These are phyloP conservation scores for Colletotrichum liriopes DNA, from an alignment of 2,329 filamentous ascomycete species.

Conservation along the genomic window DNA sequence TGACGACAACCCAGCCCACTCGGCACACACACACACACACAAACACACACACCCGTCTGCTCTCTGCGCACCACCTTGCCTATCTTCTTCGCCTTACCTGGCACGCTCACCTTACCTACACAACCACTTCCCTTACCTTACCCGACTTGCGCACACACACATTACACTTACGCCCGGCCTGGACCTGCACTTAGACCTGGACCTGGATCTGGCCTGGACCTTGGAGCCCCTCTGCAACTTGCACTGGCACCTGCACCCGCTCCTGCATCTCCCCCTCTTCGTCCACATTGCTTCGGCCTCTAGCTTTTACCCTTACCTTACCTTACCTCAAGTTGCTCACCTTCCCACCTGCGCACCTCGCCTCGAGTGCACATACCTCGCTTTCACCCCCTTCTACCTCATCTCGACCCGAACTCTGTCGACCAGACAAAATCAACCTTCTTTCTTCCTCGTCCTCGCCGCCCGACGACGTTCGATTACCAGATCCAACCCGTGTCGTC, in stretches of 20 bases:
- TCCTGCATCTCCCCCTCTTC: constrained; percentile 21
- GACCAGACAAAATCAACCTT: background rate
- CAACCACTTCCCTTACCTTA: constrained; percentile 2
- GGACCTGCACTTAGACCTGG: constrained; percentile 29
- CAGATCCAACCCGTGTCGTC: constrained; percentile 15
- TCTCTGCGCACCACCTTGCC: constrained; percentile 4
- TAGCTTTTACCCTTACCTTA: constrained; percentile 18
- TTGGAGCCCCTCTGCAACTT: constrained; percentile 9
- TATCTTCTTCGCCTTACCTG: constrained; percentile 1
- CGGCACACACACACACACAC: constrained; percentile 3
- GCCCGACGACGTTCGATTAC: constrained; percentile 12
- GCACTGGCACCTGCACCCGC: constrained; percentile 28
- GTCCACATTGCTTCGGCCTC: constrained; percentile 24
- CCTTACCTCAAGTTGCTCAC: constrained; percentile 10
- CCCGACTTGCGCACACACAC: constrained; percentile 16
- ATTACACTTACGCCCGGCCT: constrained; percentile 33
- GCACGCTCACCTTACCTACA: constrained; percentile 8
- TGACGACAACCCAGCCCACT: constrained; percentile 26
- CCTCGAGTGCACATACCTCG: constrained; percentile 21
- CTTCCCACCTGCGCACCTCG: constrained; percentile 34
- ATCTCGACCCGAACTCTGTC: constrained; percentile 17
- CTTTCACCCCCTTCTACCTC: constrained; percentile 1
- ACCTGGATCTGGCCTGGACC: constrained; percentile 27
- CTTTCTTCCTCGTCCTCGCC: constrained; percentile 5
- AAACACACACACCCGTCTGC: background rate